Evolutionary conservation across 2,329 filamentous ascomycete species (phyloP).

Genomic region (Nemania sp.): DNA sequence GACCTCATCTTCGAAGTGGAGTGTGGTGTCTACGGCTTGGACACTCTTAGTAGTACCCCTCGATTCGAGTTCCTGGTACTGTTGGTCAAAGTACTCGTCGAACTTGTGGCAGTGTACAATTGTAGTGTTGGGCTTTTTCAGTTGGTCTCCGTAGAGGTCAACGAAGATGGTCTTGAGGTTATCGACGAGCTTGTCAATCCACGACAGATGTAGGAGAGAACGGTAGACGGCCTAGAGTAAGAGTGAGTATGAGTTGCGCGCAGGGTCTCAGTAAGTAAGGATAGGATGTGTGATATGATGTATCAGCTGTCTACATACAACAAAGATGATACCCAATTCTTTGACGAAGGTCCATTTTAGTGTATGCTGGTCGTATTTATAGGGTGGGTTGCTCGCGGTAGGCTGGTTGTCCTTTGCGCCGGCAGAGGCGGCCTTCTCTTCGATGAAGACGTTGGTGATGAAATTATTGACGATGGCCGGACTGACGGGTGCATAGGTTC

Average conservation of each 20-base stretch:
- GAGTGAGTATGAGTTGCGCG: conserved; percentile 31
- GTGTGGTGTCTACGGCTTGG: conserved; percentile 46
- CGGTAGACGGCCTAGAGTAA: conserved; percentile 86
- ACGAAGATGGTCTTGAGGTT: conserved; percentile 94
- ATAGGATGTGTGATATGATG: too few species aligned
- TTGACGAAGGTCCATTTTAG: conserved; percentile 94
- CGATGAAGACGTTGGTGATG: conserved; percentile 97
- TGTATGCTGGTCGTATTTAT: conserved; percentile 92
- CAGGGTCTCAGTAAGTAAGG: neutral
- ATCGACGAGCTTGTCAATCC: conserved; percentile 96
- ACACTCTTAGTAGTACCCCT: conserved; percentile 53
- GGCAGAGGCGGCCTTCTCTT: conserved; percentile 80
- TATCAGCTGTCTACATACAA: conserved; percentile 64
- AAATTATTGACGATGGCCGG: conserved; percentile 90
- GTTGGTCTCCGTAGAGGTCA: conserved; percentile 87
- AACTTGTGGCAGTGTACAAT: conserved; percentile 83
- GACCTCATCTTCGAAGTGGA: conserved; percentile 51
- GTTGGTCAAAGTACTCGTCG: conserved; percentile 93
- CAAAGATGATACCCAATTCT: conserved; percentile 94
- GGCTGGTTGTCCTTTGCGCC: conserved; percentile 70
- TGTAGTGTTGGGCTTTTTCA: conserved; percentile 83
- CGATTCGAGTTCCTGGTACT: conserved; percentile 83
- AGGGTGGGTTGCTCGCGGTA: conserved; percentile 75
- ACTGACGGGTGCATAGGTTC: conserved; percentile 82
- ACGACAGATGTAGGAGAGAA: conserved; percentile 91